A percentile compares a stretch with the other conserved stretches of the same genome.
Conservation (phyloP, 306 rosid genomes). For the Vigna trinervia region DNA sequence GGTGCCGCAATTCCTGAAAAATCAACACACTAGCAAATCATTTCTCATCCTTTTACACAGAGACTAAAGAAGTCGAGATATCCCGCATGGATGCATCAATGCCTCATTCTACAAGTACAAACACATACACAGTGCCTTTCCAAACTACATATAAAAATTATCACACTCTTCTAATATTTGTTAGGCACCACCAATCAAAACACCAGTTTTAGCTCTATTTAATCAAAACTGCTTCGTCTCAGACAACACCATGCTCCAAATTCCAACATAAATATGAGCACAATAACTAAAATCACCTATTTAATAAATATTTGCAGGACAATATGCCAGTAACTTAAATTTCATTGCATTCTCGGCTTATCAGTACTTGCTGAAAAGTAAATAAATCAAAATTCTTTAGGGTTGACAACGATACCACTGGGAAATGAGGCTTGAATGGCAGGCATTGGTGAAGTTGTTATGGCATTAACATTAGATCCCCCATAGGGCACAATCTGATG, state of each 20-base stretch:
- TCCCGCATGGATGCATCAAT: background rate
- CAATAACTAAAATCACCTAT: background rate
- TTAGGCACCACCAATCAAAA: conserved; percentile 17
- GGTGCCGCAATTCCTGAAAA: conserved; percentile 77
- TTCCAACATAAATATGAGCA: conserved; percentile 8
- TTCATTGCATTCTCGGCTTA: conserved; percentile 1
- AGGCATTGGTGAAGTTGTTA: conserved; percentile 79
- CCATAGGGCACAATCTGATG: conserved; percentile 87
- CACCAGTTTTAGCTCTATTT: conserved; percentile 16
- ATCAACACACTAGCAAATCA: conserved; percentile 35
- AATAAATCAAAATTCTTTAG: conserved; percentile 1
- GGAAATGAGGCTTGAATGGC: conserved; percentile 83
- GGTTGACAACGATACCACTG: conserved; percentile 60
- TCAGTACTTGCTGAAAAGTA: conserved; percentile 9
- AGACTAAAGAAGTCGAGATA: conserved; percentile 26
- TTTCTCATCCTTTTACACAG: background rate
- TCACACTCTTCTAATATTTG: conserved; percentile 29
- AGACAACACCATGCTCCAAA: conserved; percentile 13
- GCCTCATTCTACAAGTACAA: conserved; percentile 17
- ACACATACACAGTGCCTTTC: background rate
- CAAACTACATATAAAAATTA: conserved; percentile 10
- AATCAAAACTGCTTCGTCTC: conserved; percentile 4
- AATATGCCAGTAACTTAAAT: conserved; percentile 19
- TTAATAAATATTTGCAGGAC: background rate
- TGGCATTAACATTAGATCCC: conserved; percentile 75